phyloP scores from a whole-genome alignment of 495 filamentous ascomycete species.

The Penicillium cinerascens region DNA sequence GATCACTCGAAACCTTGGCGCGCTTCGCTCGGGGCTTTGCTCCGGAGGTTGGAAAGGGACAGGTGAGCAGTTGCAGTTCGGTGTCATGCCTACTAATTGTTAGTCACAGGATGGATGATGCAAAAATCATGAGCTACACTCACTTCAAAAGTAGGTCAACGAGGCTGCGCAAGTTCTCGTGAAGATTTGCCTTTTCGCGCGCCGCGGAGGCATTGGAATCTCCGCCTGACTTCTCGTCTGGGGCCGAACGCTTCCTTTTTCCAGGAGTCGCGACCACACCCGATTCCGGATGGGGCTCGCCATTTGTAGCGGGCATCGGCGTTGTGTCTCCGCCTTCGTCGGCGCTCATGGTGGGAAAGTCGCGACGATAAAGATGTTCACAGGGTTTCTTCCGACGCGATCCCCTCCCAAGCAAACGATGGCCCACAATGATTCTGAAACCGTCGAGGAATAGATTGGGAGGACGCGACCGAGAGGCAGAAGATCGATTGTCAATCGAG shows the following conservation, averaged over 20 bases:
- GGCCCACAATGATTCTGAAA: slow-evolving; percentile 9
- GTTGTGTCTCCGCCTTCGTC: slow-evolving; percentile 37
- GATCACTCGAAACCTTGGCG: slow-evolving; percentile 42
- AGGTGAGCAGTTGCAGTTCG: slow-evolving; percentile 42
- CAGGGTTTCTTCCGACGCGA: slow-evolving; percentile 25
- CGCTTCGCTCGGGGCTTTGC: slow-evolving; percentile 49
- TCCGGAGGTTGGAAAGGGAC: slow-evolving; percentile 37
- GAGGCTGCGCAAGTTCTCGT: slow-evolving; percentile 40
- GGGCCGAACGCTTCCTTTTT: slow-evolving; percentile 47
- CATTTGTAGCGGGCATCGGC: slow-evolving; percentile 37
- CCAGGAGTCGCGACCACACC: slow-evolving; percentile 36
- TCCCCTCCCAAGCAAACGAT: slow-evolving; percentile 12
- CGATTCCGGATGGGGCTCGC: slow-evolving; percentile 35
- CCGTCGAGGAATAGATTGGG: slow-evolving; percentile 1
- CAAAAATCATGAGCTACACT: background rate
- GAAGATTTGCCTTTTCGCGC: slow-evolving; percentile 36
- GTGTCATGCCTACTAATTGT: slow-evolving; percentile 37
- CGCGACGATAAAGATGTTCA: slow-evolving; percentile 25
- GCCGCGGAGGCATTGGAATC: slow-evolving; percentile 25
- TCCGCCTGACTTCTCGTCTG: slow-evolving; percentile 34
- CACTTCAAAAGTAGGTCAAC: slow-evolving; percentile 41
- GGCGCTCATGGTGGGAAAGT: slow-evolving; percentile 40
- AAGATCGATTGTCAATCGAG: background rate
- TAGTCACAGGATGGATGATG: slow-evolving; percentile 1
- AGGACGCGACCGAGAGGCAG: slow-evolving; percentile 4